Conservation (phyloP, 148 eudicot species). For the Silene conica region DNA sequence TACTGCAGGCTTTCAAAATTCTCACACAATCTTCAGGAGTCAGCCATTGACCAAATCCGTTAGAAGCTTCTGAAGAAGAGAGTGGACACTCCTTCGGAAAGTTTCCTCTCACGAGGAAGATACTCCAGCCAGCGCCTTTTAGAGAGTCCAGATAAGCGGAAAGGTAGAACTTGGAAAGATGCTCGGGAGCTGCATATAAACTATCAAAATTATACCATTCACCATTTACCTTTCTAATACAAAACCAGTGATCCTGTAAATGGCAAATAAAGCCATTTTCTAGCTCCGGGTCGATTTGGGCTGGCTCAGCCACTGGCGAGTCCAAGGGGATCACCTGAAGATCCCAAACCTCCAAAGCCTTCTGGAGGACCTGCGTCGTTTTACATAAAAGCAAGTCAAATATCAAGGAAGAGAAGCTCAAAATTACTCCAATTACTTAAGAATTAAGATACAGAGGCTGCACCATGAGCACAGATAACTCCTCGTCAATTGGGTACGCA, state of each 20-base stretch:
- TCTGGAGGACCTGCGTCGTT: slow-evolving; percentile 69
- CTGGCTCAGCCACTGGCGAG: slow-evolving; percentile 84
- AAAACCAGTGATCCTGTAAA: slow-evolving; percentile 92
- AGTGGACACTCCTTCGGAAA: slow-evolving; percentile 88
- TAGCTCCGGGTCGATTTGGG: slow-evolving; percentile 81
- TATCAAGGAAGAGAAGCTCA: neutral
- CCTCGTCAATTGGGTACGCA: neutral
- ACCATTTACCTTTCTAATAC: slow-evolving; percentile 91
- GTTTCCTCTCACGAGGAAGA: slow-evolving; percentile 80
- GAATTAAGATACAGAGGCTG: neutral
- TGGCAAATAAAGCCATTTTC: slow-evolving; percentile 92
- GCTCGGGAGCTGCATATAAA: slow-evolving; percentile 87
- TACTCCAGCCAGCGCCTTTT: slow-evolving; percentile 89
- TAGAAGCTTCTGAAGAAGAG: slow-evolving; percentile 62
- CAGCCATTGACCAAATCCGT: slow-evolving; percentile 89
- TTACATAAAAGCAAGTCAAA: neutral
- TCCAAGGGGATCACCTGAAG: slow-evolving; percentile 81
- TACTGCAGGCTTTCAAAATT: slow-evolving; percentile 62
- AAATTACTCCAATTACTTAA: neutral
- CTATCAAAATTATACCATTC: slow-evolving; percentile 99
- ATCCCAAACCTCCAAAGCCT: slow-evolving; percentile 97
- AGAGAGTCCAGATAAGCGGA: slow-evolving; percentile 82
- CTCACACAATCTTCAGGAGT: slow-evolving; percentile 79
- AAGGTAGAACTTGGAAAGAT: slow-evolving; percentile 90
- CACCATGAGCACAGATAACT: neutral